Evolutionary conservation across 1,139 yeast species (phyloP).

Genomic region (Protomyces inundatus): DNA sequence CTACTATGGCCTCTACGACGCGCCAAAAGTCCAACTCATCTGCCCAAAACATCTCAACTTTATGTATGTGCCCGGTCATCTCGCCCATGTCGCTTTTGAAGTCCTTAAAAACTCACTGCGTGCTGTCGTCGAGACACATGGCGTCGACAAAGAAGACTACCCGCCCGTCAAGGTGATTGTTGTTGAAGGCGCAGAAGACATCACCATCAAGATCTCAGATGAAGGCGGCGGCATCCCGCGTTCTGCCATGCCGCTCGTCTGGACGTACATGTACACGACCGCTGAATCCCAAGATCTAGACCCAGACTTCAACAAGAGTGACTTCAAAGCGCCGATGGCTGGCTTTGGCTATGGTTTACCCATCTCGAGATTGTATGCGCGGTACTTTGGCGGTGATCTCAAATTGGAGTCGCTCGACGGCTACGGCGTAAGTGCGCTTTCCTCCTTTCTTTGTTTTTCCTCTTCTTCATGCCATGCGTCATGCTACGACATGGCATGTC

Average conservation of each 20-base stretch:
- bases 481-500: neutral
- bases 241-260: conserved; percentile 73
- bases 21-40: conserved; percentile 71
- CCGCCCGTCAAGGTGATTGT: conserved; percentile 85
- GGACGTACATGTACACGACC: conserved; percentile 90
- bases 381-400: conserved; percentile 88
- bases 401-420: conserved; percentile 89
- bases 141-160: conserved; percentile 49
- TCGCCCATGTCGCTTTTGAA: conserved; percentile 82
- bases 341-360: conserved; percentile 93
- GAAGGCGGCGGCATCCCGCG: conserved; percentile 94
- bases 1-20: conserved; percentile 74
- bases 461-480: conserved; percentile 37
- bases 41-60: conserved; percentile 66
- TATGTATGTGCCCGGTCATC: conserved; percentile 87
- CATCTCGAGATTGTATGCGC: conserved; percentile 75
- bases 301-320: conserved; percentile 49
- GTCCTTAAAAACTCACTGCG: conserved; percentile 75
- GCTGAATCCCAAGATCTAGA: conserved; percentile 56
- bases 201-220: conserved; percentile 86
- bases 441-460: conserved; percentile 78
- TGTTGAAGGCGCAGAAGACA: conserved; percentile 87
- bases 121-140: conserved; percentile 76
- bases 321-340: conserved; percentile 86
- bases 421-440: conserved; percentile 49